Evolutionary conservation across 2,329 filamentous ascomycete genomes (phyloP).

Genomic region (Fusarium ambrosium): DNA sequence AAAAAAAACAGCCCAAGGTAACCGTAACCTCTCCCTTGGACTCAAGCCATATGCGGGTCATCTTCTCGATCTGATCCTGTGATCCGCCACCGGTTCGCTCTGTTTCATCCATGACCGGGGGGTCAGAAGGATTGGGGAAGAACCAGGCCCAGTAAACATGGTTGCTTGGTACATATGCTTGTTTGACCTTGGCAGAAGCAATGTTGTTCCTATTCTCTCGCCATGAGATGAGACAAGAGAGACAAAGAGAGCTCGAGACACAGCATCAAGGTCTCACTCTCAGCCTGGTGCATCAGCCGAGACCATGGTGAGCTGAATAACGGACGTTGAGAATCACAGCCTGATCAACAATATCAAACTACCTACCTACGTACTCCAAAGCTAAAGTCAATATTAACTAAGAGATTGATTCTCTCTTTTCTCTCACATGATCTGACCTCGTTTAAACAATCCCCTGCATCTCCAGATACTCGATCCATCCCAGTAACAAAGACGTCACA

Average conservation of each 20-base stretch:
- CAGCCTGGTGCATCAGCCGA: neutral
- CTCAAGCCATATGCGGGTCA: slow-evolving; percentile 22
- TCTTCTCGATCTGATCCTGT: slow-evolving; percentile 26
- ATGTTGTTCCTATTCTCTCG: neutral
- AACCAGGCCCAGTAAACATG: neutral
- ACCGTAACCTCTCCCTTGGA: neutral
- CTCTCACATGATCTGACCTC: neutral
- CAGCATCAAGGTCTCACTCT: neutral
- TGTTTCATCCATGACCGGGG: slow-evolving; percentile 28
- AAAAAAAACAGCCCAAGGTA: neutral
- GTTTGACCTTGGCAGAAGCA: neutral
- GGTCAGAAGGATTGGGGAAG: neutral
- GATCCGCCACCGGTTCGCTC: slow-evolving; percentile 18
- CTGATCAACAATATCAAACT: neutral
- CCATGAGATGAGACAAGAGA: neutral
- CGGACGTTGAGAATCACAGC: neutral
- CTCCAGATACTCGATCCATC: neutral
- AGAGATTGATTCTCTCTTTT: neutral
- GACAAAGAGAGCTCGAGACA: neutral
- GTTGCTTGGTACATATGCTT: neutral
- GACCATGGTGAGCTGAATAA: neutral
- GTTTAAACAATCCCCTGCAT: neutral
- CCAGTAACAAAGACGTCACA: neutral
- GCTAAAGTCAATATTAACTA: neutral
- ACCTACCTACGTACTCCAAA: neutral